These are phyloP conservation scores for Setaria viridis DNA, from an alignment of 202 grass and related monocot species.

Conservation along the genomic window DNA sequence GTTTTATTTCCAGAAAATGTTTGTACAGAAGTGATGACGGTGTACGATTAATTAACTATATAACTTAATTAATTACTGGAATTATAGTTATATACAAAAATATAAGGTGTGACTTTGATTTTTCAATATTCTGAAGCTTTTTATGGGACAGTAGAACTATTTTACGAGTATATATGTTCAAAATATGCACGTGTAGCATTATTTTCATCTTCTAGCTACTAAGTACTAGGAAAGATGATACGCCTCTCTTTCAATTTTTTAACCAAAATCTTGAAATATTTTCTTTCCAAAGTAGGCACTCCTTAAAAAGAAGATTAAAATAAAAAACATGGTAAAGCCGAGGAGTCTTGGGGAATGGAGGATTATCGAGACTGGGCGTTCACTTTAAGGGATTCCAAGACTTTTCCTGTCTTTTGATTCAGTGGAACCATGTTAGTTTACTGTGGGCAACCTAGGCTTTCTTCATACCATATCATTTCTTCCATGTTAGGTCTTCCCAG, in stretches of 20 bases:
- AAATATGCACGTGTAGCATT: background rate
- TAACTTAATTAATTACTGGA: background rate
- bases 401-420: constrained; percentile 24
- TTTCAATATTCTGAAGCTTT: background rate
- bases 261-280: background rate
- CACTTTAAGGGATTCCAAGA: constrained; percentile 12
- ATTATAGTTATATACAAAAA: background rate
- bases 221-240: background rate
- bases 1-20: background rate
- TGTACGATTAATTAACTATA: background rate
- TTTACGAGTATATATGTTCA: background rate
- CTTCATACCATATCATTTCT: constrained; percentile 9
- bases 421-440: constrained; percentile 1
- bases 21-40: background rate
- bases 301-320: constrained; percentile 6
- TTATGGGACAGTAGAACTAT: background rate
- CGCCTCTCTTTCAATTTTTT: too few relatives aligned
- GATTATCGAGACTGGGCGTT: background rate
- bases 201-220: background rate
- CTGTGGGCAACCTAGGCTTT: background rate
- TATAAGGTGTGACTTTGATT: background rate
- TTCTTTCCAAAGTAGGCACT: background rate
- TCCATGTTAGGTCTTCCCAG: background rate
- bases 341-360: background rate
- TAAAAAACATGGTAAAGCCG: background rate